Conservation (phyloP, 139 green algal species). For the Chlorella sorokiniana region DNA sequence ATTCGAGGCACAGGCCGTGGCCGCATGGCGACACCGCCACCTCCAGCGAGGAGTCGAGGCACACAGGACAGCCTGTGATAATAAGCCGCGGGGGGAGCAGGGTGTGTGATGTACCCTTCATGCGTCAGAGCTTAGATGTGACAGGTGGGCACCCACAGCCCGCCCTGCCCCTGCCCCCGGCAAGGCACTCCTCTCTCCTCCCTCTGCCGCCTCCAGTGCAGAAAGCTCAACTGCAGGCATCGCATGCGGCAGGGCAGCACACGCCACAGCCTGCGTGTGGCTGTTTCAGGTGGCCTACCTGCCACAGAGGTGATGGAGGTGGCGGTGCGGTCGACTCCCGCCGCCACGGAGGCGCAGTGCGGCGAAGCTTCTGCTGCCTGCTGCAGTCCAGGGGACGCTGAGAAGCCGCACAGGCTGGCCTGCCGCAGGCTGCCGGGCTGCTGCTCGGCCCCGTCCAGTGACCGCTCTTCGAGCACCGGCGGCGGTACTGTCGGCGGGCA, state of each 20-base stretch:
- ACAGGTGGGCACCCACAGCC: too few relatives aligned
- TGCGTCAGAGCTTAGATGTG: too few relatives aligned
- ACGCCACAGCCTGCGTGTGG: background rate
- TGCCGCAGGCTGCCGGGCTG: too few relatives aligned
- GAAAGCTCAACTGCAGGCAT: background rate
- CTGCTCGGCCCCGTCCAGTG: background rate
- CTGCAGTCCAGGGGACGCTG: too few relatives aligned
- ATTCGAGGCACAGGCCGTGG: conserved; percentile 29
- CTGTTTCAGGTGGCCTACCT: background rate
- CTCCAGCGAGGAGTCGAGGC: background rate
- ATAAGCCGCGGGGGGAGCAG: background rate
- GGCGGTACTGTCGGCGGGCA: too few relatives aligned
- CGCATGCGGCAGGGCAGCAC: background rate
- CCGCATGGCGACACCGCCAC: background rate
- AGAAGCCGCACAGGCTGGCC: background rate
- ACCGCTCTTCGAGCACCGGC: too few relatives aligned
- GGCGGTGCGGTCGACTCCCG: background rate
- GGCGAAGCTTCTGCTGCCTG: background rate
- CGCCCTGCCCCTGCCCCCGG: too few relatives aligned
- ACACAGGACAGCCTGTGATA: conserved; percentile 13
- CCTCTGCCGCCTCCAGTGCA: background rate
- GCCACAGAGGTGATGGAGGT: conserved; percentile 10
- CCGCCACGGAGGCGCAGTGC: background rate
- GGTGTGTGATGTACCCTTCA: too few relatives aligned
- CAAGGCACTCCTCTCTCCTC: background rate